Evolutionary conservation across 306 rosid genomes (phyloP), one percentile per base, ranked within the genome.

Genomic region (Coriaria nepalensis): DNA sequence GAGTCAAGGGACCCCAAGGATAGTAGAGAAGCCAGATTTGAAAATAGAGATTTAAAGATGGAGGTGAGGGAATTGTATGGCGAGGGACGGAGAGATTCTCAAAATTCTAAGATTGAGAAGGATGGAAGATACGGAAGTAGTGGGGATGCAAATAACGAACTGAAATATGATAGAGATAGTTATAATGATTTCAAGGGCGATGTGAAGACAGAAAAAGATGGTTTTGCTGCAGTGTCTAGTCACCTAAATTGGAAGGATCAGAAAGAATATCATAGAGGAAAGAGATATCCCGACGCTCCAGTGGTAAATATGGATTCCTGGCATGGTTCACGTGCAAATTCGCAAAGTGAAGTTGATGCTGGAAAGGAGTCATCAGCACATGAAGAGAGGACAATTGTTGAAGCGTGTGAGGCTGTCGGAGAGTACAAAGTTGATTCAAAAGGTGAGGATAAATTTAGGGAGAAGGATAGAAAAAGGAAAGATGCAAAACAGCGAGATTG

Each of bases 381-480:
- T 43, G 83, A 80, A 54, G 93, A 78, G 55, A 77, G 73, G 69
- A 86, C 69, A 57, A 61, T 55, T 72, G 65, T 74, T 48, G 93
- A 83, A 63, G 64, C 72, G 10, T 82, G 68, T 33, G 94, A 80
- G 62, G 79, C 86, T 51, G 83, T 78, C 60, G 93, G 88, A 37
- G 93, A 83, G 65, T 83, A 80, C 76, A 88, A 73, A 72, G 55
- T 76, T 58, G 94, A 81, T 63, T 69, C 81, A 50, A 82, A 79
- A 78, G 80, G 66, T 49, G 96, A 86, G 14, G 96, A 88, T 62
- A 76, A 78, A 59, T 73, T 73, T 47, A 83, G 76, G 69, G 95
- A 81, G 49, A 88, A 78, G 64, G 94, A 87, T 48, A 83, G 86
- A 57, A 83, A 80, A 71, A 80, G 93, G 74, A 87, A 74, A 62